Conservation (phyloP, 148 eudicot species). For the Tetragonia tetragonoides region DNA sequence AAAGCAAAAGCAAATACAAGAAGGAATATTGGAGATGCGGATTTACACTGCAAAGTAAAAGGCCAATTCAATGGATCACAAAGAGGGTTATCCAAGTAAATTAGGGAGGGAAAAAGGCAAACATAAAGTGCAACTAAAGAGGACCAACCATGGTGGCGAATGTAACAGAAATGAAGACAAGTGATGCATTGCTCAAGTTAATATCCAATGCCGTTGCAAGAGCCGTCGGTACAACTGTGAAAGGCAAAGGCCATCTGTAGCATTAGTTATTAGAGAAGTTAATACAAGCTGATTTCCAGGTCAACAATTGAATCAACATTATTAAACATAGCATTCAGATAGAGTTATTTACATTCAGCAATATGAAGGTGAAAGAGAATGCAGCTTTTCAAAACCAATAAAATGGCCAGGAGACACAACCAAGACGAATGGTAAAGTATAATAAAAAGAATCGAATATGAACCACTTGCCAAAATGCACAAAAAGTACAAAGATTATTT, state of each 20-base stretch:
- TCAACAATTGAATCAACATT: not conserved
- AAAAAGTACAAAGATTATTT: not conserved
- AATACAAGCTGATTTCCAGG: constrained; percentile 30
- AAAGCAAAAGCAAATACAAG: constrained; percentile 96
- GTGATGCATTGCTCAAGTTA: constrained; percentile 95
- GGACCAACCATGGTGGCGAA: constrained; percentile 96
- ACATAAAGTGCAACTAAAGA: constrained; percentile 18
- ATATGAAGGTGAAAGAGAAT: not conserved
- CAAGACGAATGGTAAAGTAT: not conserved
- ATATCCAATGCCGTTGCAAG: constrained; percentile 92
- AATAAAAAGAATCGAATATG: not conserved
- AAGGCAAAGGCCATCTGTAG: constrained; percentile 85
- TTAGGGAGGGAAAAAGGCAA: not conserved
- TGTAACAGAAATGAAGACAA: constrained; percentile 96
- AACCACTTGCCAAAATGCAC: not conserved
- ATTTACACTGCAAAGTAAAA: constrained; percentile 83
- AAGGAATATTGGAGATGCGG: constrained; percentile 95
- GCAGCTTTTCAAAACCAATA: not conserved
- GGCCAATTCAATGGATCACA: constrained; percentile 1
- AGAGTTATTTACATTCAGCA: constrained; percentile 8
- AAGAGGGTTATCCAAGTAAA: constrained; percentile 1
- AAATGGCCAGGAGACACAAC: not conserved
- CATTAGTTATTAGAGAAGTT: constrained; percentile 74
- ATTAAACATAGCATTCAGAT: not conserved
- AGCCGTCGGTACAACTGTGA: constrained; percentile 97